Evolutionary conservation across 1,139 yeast genomes (phyloP).

Genomic region (Scheffersomyces illinoinensis): DNA sequence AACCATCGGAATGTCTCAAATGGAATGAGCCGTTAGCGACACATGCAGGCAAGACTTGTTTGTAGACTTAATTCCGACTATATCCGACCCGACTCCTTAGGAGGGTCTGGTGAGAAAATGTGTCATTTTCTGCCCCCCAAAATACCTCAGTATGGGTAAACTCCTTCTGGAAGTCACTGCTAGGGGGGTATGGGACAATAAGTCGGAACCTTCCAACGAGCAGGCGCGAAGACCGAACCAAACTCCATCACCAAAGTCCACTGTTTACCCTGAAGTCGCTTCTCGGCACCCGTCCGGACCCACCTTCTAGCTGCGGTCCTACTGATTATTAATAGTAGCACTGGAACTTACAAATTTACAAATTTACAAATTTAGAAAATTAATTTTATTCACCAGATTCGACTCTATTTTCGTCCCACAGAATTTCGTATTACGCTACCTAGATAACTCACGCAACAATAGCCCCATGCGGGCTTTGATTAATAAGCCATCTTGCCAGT

Average conservation of each 20-base stretch:
- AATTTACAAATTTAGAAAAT: too few relatives aligned
- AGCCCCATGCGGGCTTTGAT: too few relatives aligned
- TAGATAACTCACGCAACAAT: too few relatives aligned
- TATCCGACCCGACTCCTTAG: background rate
- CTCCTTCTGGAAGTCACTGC: background rate
- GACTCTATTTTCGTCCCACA: too few relatives aligned
- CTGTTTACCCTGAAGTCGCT: background rate
- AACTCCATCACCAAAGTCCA: background rate
- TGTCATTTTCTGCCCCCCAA: background rate
- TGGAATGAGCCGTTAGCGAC: background rate
- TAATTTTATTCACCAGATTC: too few relatives aligned
- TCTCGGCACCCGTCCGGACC: background rate
- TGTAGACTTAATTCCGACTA: background rate
- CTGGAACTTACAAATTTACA: too few relatives aligned
- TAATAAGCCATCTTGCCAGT: too few relatives aligned
- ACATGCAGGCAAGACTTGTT: background rate
- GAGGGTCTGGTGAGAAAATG: background rate
- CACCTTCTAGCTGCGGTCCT: too few relatives aligned
- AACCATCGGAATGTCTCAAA: conserved; percentile 10
- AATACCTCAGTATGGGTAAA: background rate
- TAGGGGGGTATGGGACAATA: background rate
- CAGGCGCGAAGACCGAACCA: background rate
- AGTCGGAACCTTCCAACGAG: background rate
- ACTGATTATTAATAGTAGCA: too few relatives aligned
- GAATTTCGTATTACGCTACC: too few relatives aligned